Conservation (phyloP, 2,329 filamentous ascomycete genomes). For the Zymoseptoria passerinii region DNA sequence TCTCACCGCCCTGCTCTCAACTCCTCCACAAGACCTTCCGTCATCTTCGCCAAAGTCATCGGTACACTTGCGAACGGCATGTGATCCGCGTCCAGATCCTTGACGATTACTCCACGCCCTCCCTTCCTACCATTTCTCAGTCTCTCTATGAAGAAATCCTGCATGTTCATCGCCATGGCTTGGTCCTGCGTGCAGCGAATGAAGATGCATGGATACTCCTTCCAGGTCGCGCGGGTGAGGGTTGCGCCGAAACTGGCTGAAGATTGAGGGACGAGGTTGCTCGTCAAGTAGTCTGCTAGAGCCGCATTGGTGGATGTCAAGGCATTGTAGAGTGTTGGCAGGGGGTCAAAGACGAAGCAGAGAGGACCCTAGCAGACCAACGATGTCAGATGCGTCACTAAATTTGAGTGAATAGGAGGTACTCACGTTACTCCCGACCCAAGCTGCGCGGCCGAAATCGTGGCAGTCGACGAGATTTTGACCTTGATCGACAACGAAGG, state of each 20-base stretch:
- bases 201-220: conserved; percentile 5
- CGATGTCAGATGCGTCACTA: not conserved
- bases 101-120: conserved; percentile 1
- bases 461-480: conserved; percentile 10
- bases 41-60: conserved; percentile 3
- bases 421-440: conserved; percentile 7
- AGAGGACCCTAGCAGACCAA: conserved; percentile 1
- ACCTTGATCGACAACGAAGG: conserved; percentile 13
- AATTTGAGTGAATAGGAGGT: not conserved
- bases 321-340: conserved; percentile 9
- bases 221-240: conserved; percentile 9
- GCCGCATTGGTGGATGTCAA: not conserved
- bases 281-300: conserved; percentile 1
- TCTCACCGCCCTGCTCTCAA: not conserved
- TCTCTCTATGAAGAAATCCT: conserved; percentile 11
- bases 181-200: conserved; percentile 9
- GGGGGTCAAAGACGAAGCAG: conserved; percentile 6
- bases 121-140: not conserved
- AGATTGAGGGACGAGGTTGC: conserved; percentile 8
- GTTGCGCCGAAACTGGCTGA: conserved; percentile 5
- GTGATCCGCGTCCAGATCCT: conserved; percentile 9
- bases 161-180: conserved; percentile 10
- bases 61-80: conserved; percentile 9
- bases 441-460: conserved; percentile 9
- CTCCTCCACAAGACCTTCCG: conserved; percentile 6